Conservation (phyloP, 768 basidiomycete species). For the Lactarius quietus region DNA sequence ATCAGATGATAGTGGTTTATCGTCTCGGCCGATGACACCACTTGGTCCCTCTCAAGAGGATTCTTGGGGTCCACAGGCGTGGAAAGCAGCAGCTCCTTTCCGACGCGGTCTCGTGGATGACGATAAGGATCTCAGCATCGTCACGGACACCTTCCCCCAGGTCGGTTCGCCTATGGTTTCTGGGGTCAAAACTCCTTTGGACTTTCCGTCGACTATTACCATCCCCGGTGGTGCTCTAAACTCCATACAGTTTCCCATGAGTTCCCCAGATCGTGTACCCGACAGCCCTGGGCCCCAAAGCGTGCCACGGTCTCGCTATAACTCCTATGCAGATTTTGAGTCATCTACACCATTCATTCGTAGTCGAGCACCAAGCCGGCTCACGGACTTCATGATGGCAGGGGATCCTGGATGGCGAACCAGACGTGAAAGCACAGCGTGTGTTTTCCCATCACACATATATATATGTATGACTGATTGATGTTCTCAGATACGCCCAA, state of each 20-base stretch:
- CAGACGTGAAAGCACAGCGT: slow-evolving; percentile 88
- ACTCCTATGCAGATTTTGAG: slow-evolving; percentile 72
- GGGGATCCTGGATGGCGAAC: slow-evolving; percentile 82
- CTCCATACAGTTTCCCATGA: slow-evolving; percentile 76
- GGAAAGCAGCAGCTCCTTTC: slow-evolving; percentile 67
- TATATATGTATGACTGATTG: background rate
- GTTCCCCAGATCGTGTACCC: slow-evolving; percentile 61
- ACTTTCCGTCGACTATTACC: slow-evolving; percentile 55
- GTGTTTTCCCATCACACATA: slow-evolving; percentile 33
- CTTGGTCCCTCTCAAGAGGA: slow-evolving; percentile 45
- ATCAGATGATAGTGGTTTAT: slow-evolving; percentile 52
- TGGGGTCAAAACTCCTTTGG: slow-evolving; percentile 50
- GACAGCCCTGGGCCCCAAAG: slow-evolving; percentile 54
- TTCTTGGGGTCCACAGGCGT: slow-evolving; percentile 35
- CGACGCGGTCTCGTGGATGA: slow-evolving; percentile 72
- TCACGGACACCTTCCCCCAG: slow-evolving; percentile 40
- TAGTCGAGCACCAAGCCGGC: slow-evolving; percentile 77
- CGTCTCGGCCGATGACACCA: slow-evolving; percentile 51
- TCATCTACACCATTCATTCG: slow-evolving; percentile 74
- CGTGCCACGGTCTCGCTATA: slow-evolving; percentile 57
- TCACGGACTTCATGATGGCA: slow-evolving; percentile 48
- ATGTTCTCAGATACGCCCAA: slow-evolving; percentile 61
- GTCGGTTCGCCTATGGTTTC: slow-evolving; percentile 44
- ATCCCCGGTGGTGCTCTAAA: slow-evolving; percentile 54
- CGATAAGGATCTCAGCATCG: slow-evolving; percentile 54